Evolutionary conservation across 805 yeast genomes (phyloP).

Genomic region (Helenozyma rhizophorensis): DNA sequence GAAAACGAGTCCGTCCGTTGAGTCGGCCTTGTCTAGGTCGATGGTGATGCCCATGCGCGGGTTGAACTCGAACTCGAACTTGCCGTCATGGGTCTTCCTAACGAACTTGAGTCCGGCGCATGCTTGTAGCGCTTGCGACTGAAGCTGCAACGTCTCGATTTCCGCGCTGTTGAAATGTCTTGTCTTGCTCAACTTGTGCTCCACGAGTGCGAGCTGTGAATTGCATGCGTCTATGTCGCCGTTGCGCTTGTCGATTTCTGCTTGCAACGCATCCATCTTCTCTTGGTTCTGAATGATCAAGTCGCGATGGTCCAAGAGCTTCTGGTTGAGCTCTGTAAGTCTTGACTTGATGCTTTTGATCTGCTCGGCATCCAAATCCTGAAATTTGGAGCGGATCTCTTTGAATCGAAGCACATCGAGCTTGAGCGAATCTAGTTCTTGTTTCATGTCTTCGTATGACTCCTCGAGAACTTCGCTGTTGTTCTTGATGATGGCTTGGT

Average conservation of each 20-base stretch:
- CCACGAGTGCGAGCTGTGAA: constrained; percentile 20
- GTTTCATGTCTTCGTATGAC: constrained; percentile 7
- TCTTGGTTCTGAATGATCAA: constrained; percentile 12
- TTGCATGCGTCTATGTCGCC: constrained; percentile 11
- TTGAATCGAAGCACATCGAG: constrained; percentile 16
- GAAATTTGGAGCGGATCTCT: constrained; percentile 13
- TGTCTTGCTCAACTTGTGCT: constrained; percentile 6
- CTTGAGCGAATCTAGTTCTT: constrained; percentile 8
- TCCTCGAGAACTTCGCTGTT: constrained; percentile 13
- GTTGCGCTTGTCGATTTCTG: constrained; percentile 4
- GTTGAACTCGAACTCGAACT: constrained; percentile 11
- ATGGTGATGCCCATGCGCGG: constrained; percentile 6
- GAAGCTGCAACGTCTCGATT: constrained; percentile 11
- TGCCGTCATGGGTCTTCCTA: constrained; percentile 2
- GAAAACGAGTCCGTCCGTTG: constrained; percentile 6
- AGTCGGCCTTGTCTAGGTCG: constrained; percentile 6
- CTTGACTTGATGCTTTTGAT: constrained; percentile 7
- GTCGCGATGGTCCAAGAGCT: constrained; percentile 10
- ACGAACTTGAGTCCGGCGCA: constrained; percentile 21
- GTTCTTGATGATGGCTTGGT: constrained; percentile 11
- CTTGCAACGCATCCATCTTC: constrained; percentile 7
- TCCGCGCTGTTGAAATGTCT: constrained; percentile 10
- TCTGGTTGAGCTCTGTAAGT: constrained; percentile 14
- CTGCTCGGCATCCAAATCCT: constrained; percentile 13
- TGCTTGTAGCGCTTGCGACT: constrained; percentile 23